Conservation (phyloP, 805 yeast species). For the Maudiozyma serrabonitensis region DNA sequence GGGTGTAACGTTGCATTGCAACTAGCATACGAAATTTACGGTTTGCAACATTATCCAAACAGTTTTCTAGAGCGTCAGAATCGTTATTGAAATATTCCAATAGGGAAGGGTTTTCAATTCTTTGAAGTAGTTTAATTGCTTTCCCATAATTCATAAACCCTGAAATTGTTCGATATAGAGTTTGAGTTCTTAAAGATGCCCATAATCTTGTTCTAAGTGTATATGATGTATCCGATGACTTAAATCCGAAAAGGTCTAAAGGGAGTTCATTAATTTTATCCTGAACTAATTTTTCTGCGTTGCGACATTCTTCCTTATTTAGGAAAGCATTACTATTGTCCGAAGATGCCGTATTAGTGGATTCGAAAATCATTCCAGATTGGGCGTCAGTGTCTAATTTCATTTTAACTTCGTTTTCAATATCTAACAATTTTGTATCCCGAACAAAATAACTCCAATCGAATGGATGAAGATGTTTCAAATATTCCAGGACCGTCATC, state of each 20-base stretch:
- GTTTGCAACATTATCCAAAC: slow-evolving; percentile 61
- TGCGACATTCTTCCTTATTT: neutral
- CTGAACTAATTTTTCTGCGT: slow-evolving; percentile 23
- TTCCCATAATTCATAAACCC: slow-evolving; percentile 74
- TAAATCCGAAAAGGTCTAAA: slow-evolving; percentile 63
- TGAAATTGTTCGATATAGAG: slow-evolving; percentile 70
- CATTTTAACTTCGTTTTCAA: neutral
- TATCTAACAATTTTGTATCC: slow-evolving; percentile 51
- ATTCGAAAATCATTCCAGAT: too few species aligned
- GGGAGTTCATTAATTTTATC: slow-evolving; percentile 54
- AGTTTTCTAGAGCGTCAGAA: slow-evolving; percentile 51
- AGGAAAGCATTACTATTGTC: neutral
- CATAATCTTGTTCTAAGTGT: slow-evolving; percentile 70
- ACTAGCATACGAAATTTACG: slow-evolving; percentile 74
- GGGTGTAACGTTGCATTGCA: slow-evolving; percentile 77
- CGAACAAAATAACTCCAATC: slow-evolving; percentile 80
- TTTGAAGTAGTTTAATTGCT: slow-evolving; percentile 60
- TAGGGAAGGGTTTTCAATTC: slow-evolving; percentile 54
- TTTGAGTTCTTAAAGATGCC: slow-evolving; percentile 80
- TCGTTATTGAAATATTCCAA: slow-evolving; percentile 35
- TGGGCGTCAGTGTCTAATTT: neutral
- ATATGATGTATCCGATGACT: slow-evolving; percentile 51
- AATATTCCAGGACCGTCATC: slow-evolving; percentile 70
- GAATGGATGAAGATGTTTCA: slow-evolving; percentile 56
- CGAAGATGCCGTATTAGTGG: neutral